Evolutionary conservation across 768 basidiomycete species (phyloP).

Genomic region (Tulasnella sp.): DNA sequence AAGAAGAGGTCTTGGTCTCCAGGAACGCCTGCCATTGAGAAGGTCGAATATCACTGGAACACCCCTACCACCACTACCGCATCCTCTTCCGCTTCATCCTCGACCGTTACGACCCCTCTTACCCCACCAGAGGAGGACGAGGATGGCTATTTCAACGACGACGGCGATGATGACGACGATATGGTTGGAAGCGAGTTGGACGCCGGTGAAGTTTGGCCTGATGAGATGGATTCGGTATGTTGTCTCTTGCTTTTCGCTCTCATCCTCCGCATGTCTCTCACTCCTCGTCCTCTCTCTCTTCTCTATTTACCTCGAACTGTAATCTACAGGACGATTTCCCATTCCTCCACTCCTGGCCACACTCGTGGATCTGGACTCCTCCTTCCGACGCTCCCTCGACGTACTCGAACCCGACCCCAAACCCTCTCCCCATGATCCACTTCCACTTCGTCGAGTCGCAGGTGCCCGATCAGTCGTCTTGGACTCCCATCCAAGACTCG

Average conservation of each 20-base stretch:
- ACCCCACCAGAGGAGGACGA: neutral
- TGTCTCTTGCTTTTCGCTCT: neutral
- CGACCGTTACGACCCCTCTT: neutral
- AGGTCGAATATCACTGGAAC: neutral
- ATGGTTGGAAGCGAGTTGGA: neutral
- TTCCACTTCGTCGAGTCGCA: constrained; percentile 25
- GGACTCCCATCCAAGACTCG: constrained; percentile 21
- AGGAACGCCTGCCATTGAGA: neutral
- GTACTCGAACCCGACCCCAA: neutral
- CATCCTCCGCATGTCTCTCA: neutral
- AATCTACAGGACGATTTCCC: constrained; percentile 22
- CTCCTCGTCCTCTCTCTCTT: neutral
- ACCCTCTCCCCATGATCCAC: constrained; percentile 13
- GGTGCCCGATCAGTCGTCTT: constrained; percentile 17
- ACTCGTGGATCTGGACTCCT: constrained; percentile 25
- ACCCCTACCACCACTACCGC: neutral
- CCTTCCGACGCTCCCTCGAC: neutral
- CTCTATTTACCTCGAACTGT: neutral
- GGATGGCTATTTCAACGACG: neutral
- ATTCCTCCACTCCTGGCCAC: constrained; percentile 23
- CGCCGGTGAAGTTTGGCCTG: constrained; percentile 15
- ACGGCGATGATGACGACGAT: constrained; percentile 6
- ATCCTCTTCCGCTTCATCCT: neutral
- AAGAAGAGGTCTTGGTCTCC: neutral
- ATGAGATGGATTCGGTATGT: constrained; percentile 28